These are phyloP conservation scores for Allium sativum DNA, from an alignment of 106 monocot genomes.

Conservation along the genomic window DNA sequence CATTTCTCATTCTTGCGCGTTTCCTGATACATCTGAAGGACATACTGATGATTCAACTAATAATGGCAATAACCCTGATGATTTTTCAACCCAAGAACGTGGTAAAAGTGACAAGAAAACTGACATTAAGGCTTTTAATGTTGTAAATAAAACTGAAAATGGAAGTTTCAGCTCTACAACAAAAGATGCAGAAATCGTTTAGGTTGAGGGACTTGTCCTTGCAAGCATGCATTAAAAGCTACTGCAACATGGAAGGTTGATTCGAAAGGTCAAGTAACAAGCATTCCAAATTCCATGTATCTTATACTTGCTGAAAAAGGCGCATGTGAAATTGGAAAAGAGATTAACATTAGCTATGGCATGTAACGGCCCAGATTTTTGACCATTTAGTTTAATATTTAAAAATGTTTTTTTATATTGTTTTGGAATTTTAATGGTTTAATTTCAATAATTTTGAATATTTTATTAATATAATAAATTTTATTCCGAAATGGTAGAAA, in stretches of 20 bases:
- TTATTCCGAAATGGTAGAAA: too few species aligned
- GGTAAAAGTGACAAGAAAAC: constrained; percentile 16
- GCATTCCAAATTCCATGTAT: constrained; percentile 78
- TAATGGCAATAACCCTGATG: too few species aligned
- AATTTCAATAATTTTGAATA: too few species aligned
- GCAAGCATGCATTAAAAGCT: constrained; percentile 69
- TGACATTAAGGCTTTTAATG: constrained; percentile 18
- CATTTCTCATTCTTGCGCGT: constrained; percentile 82
- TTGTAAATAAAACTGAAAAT: constrained; percentile 15
- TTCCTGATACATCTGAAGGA: constrained; percentile 37
- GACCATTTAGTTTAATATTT: too few species aligned
- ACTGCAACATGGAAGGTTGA: constrained; percentile 92
- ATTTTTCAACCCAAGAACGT: constrained; percentile 4
- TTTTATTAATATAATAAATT: too few species aligned
- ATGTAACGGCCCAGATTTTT: too few species aligned
- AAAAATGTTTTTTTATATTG: too few species aligned
- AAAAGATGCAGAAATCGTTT: constrained; percentile 39
- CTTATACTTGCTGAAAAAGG: constrained; percentile 62
- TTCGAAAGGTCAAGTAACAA: constrained; percentile 41
- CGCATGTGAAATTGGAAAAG: constrained; percentile 31
- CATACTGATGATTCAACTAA: constrained; percentile 10
- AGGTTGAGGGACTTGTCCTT: constrained; percentile 94
- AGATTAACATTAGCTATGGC: constrained; percentile 90
- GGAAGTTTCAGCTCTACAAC: constrained; percentile 16
- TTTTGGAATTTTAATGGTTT: too few species aligned